Base-by-base conservation (phyloP, 1,284 basidiomycete species). In the Lignosus rhinocerotis region DNA sequence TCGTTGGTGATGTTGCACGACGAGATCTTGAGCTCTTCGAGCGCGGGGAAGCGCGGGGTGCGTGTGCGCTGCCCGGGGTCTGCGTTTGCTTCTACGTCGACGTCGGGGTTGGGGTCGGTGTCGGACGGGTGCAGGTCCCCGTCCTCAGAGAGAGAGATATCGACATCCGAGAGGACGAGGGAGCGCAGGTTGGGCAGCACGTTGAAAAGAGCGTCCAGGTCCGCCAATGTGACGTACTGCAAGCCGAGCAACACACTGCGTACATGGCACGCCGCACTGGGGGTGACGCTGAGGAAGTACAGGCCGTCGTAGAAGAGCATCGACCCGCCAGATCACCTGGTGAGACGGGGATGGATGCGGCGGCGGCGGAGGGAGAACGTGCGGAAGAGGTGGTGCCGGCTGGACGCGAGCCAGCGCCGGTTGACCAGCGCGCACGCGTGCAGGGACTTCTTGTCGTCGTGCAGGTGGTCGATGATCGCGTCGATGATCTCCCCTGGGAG, bases 351-450 rank as follows among this genome's bases (percentile, higher is more conserved):
- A 12, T 45, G 44, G 39, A 17, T 25, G 39, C 11, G 44, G 19
- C 10, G 36, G 12, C 21, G 14, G 11, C n/a, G 42, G 46, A 66
- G 14, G 9, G 30, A 16, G 52, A 66, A 45, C 30, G 33, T 39
- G 14, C 53, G 53, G 43, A 66, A 75, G 32, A 76, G 68, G 54
- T 74, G 70, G 57, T 70, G 67, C 10, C 72, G 71, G 19, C 69
- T 65, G 14, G 71, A 53, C 17, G 68, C 67, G 32, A 73, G 66
- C 74, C 74, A 76, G 3, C 66, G 55, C 52, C 67, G 70, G 63
- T 68, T 72, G 17, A 72, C 72, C 8, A 76, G 67, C 51, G 68
- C 69, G 62, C 73, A 75, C 0, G 70, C 52, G 45, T 62, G 58
- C 31, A 77, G 69, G 10, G 69, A 60, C 10, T 48, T 19, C 9